phyloP scores from a whole-genome alignment of 305 asterid species.

The Fraxinus latifolia region DNA sequence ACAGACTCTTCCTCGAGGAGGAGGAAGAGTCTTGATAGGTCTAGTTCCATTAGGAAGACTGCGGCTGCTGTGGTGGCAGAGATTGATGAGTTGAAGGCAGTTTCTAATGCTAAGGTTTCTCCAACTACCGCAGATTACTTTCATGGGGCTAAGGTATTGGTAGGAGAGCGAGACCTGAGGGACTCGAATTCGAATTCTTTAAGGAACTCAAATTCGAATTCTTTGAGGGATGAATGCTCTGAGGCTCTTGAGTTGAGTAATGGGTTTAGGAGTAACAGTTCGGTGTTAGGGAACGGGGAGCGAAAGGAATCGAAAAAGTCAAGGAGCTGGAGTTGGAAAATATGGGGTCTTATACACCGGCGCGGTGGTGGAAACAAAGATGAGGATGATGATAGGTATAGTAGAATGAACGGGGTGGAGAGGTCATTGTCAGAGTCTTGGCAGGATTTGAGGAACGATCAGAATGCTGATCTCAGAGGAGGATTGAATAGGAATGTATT shows the following conservation, averaged over 20 bases:
- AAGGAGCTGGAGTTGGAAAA: constrained; percentile 77
- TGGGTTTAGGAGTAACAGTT: constrained; percentile 52
- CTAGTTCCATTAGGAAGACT: constrained; percentile 73
- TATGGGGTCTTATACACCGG: constrained; percentile 70
- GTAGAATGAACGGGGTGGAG: constrained; percentile 70
- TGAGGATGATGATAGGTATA: constrained; percentile 59
- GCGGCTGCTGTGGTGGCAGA: constrained; percentile 89
- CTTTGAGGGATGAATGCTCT: constrained; percentile 69
- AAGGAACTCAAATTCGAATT: constrained; percentile 54
- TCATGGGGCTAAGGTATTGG: constrained; percentile 49
- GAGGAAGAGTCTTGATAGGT: constrained; percentile 94
- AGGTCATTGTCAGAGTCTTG: constrained; percentile 82
- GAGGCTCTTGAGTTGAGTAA: constrained; percentile 69
- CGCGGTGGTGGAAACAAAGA: constrained; percentile 50
- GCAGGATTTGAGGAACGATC: constrained; percentile 58
- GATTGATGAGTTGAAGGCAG: constrained; percentile 65
- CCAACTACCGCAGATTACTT: constrained; percentile 49
- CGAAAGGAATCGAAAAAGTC: constrained; percentile 66
- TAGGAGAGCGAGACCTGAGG: constrained; percentile 41
- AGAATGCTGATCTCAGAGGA: constrained; percentile 39
- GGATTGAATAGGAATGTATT: constrained; percentile 50
- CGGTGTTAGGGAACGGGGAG: constrained; percentile 55
- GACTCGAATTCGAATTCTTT: constrained; percentile 56
- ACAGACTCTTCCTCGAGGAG: constrained; percentile 75
- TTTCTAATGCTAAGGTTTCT: constrained; percentile 55